Percentiles rank a stretch among this genome's conserved stretches.
Evolutionary conservation across 345 rosid species (phyloP).

Genomic region (Kernera saxatilis): DNA sequence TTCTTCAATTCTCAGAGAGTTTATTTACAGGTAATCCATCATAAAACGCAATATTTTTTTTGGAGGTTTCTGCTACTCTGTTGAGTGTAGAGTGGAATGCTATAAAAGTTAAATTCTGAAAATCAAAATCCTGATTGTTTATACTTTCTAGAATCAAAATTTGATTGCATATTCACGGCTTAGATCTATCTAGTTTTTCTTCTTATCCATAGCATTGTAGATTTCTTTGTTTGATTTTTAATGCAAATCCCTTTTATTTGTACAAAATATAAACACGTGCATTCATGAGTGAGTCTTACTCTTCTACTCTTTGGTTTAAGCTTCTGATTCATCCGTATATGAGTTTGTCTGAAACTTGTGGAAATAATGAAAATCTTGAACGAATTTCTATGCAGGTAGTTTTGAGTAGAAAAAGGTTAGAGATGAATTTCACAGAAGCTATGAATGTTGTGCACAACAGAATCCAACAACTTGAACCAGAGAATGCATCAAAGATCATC

Average conservation of each 20-base stretch:
- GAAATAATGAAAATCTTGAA: background rate
- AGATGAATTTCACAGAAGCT: constrained; percentile 77
- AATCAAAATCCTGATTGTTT: too few relatives aligned
- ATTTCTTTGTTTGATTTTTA: too few relatives aligned
- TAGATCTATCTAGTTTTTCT: too few relatives aligned
- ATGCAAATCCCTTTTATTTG: background rate
- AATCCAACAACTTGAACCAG: constrained; percentile 79
- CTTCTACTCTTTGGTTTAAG: background rate
- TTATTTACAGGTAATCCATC: background rate
- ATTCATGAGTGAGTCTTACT: background rate
- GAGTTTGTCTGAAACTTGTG: background rate
- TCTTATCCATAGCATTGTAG: too few relatives aligned
- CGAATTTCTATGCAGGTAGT: background rate
- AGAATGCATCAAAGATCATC: constrained; percentile 69
- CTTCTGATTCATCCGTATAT: background rate
- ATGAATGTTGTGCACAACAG: constrained; percentile 68
- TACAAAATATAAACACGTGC: background rate
- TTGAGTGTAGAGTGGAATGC: too few relatives aligned
- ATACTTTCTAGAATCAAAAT: too few relatives aligned
- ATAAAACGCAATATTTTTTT: too few relatives aligned
- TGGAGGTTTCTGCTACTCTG: too few relatives aligned
- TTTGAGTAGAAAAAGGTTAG: background rate
- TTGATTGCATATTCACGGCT: too few relatives aligned
- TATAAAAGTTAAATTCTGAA: too few relatives aligned
- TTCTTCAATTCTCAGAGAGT: background rate